Base-by-base conservation (phyloP, 2,329 filamentous ascomycete species). In the Arachnopeziza araneosa region DNA sequence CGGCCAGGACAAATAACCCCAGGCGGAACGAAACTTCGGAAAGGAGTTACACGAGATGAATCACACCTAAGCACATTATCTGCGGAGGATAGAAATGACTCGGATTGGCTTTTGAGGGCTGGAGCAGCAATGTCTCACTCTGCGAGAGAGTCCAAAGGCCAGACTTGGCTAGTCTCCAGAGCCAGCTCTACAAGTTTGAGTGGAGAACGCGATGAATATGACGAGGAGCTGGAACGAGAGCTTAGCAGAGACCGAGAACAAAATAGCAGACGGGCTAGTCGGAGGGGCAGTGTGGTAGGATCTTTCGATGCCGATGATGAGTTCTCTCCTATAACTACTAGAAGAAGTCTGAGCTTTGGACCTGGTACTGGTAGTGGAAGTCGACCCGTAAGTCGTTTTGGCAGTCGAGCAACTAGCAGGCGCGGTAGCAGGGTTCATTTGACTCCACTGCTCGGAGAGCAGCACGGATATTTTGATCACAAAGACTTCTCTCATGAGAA, bases 71-170 rank as follows among this genome's bases (percentile, higher is more conserved):
- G 70, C 71, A 62, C 56, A 26, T 52, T 71, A 63, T 61, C 68
- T 57, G 54, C 63, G 49, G 55, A 65, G 56, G 76, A 80, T 63
- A 73, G 73, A 48, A 76, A 76, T 59, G 80, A 86, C 66, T 83
- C 81, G 59, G 85, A 88, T 73, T 89, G 86, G 86, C 75, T 89
- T 52, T 76, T 87, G 24, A 80, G 85, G 30, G 81, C 85, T 0
- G 86, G 85, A 53, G 84, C 84, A 7, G 70, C 86, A 53, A 81
- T 89, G 66, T 82, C 82, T 59, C 80, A 79, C 56, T 83, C 86
- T 69, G 78, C 85, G 21, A 78, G 86, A 59, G 86, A 89, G 69
- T 85, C 78, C 68, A 89, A 89, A 73, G 87, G 87, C 17, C 86
- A 89, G 72, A 76, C 81, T 17, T 90, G 87, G 87, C 79, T 90